These are phyloP conservation scores for Diutina rugosa DNA, from an alignment of 1,139 yeast species.

Conservation along the genomic window DNA sequence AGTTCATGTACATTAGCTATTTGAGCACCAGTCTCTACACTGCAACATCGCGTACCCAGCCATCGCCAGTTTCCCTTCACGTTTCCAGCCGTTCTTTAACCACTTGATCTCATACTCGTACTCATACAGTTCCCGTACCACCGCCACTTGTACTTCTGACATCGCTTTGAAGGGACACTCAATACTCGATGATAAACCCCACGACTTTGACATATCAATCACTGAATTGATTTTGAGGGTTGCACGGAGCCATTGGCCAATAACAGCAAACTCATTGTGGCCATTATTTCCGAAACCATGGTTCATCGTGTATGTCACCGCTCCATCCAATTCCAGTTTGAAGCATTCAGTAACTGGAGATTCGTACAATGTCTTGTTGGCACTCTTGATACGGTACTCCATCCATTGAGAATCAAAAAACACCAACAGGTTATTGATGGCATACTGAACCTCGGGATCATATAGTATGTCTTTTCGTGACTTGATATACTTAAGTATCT, in stretches of 20 bases:
- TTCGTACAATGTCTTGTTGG: neutral
- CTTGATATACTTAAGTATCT: neutral
- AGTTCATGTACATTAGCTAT: conserved; percentile 31
- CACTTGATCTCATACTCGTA: neutral
- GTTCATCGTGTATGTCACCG: neutral
- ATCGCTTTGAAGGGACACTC: neutral
- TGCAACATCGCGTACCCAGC: neutral
- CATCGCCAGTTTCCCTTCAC: neutral
- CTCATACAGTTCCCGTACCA: neutral
- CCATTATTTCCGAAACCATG: neutral
- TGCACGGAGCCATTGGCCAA: neutral
- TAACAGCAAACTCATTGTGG: neutral
- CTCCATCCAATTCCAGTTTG: neutral
- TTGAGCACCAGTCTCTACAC: neutral
- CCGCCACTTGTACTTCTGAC: neutral
- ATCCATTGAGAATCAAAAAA: neutral
- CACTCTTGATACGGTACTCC: neutral
- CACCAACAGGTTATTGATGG: neutral
- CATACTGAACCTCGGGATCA: neutral
- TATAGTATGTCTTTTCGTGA: neutral
- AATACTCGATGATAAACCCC: neutral
- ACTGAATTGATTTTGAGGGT: neutral
- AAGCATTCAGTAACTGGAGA: neutral
- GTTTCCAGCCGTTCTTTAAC: neutral
- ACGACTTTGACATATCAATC: neutral